Conservation (phyloP, 352 stramenopile species). For the Globisporangium echinulatum region DNA sequence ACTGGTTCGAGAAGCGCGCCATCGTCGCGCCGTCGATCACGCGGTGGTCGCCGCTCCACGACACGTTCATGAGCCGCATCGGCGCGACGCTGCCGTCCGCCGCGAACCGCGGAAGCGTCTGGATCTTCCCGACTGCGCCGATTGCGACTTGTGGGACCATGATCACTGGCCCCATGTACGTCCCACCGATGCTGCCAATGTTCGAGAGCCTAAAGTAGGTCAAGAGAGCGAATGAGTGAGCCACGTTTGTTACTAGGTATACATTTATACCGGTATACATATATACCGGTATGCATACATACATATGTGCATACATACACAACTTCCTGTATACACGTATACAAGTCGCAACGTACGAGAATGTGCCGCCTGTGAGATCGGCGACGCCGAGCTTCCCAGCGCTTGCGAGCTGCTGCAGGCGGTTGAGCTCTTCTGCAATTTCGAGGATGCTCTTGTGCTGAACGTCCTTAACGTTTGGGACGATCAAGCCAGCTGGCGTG, state of each 20-base stretch:
- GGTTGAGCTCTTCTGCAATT: conserved; percentile 80
- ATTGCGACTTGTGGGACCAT: conserved; percentile 96
- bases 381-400: conserved; percentile 68
- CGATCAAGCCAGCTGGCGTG: conserved; percentile 92
- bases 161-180: conserved; percentile 96
- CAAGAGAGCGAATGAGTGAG: neutral
- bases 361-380: conserved; percentile 92
- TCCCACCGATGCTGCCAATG: conserved; percentile 96
- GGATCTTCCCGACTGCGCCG: conserved; percentile 94
- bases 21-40: conserved; percentile 98
- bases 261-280: too few species aligned
- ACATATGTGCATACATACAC: neutral
- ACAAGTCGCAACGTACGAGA: conserved; percentile 42
- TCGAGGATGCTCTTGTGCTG: conserved; percentile 78
- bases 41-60: conserved; percentile 97
- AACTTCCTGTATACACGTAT: neutral
- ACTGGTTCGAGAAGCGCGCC: conserved; percentile 95
- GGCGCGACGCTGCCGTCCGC: conserved; percentile 79
- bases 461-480: conserved; percentile 94
- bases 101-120: conserved; percentile 93
- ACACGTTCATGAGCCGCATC: conserved; percentile 93
- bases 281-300: too few species aligned
- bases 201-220: conserved; percentile 62
- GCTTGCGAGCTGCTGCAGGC: conserved; percentile 82
- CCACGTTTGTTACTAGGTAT: too few species aligned